Evolutionary conservation across 148 eudicot species (phyloP).

Genomic region (Fagopyrum homotropicum): DNA sequence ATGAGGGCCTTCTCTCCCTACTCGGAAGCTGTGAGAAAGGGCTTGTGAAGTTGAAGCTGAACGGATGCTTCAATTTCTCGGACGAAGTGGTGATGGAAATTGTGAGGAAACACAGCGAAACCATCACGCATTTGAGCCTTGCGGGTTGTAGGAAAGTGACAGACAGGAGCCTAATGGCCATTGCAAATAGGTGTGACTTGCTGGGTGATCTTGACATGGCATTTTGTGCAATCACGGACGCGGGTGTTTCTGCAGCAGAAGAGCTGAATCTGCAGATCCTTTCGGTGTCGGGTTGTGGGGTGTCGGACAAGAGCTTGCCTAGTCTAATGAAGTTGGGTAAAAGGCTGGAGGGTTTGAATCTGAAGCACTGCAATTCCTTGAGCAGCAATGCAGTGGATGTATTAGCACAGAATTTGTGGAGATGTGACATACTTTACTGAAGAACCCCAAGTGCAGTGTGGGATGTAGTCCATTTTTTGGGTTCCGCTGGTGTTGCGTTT

Average conservation of each 20-base stretch:
- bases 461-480: conserved; percentile 19
- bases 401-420: conserved; percentile 59
- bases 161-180: conserved; percentile 42
- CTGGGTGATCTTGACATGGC: conserved; percentile 76
- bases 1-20: conserved; percentile 52
- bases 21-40: conserved; percentile 41
- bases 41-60: conserved; percentile 64
- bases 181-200: conserved; percentile 41
- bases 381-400: conserved; percentile 40
- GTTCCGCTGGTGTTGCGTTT: conserved; percentile 34
- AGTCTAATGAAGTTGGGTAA: conserved; percentile 48
- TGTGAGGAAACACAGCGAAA: conserved; percentile 59
- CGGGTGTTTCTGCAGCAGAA: conserved; percentile 44
- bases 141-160: conserved; percentile 62
- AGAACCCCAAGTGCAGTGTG: too few relatives aligned
- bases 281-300: conserved; percentile 63
- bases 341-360: conserved; percentile 63
- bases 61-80: conserved; percentile 55
- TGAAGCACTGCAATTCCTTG: conserved; percentile 66
- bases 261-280: conserved; percentile 55
- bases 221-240: conserved; percentile 56
- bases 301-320: conserved; percentile 58
- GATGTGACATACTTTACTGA: conserved; percentile 67
- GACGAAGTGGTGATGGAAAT: conserved; percentile 40
- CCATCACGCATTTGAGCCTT: conserved; percentile 59